phyloP scores from a whole-genome alignment of 2,329 filamentous ascomycete genomes.

The Didymella keratinophila region DNA sequence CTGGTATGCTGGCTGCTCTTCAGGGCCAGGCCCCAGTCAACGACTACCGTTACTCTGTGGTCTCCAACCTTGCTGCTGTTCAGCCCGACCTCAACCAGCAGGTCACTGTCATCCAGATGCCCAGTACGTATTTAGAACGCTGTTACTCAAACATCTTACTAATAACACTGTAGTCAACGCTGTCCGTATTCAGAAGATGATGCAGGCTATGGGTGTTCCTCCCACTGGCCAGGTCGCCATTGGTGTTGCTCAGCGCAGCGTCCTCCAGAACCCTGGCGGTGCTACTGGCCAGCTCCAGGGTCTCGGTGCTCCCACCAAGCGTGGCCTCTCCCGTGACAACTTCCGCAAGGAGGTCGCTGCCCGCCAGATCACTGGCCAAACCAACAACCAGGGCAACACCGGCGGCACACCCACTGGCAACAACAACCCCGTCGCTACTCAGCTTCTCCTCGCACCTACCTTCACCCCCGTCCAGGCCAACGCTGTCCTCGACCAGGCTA shows the following conservation, averaged over 20 bases:
- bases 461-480: slow-evolving; percentile 48
- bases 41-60: slow-evolving; percentile 48
- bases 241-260: slow-evolving; percentile 47
- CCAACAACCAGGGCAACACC: slow-evolving; percentile 20
- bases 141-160: slow-evolving; percentile 6
- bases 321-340: slow-evolving; percentile 30
- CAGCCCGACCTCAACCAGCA: slow-evolving; percentile 45
- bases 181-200: slow-evolving; percentile 47
- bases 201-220: slow-evolving; percentile 44
- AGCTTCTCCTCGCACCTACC: slow-evolving; percentile 47
- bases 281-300: slow-evolving; percentile 43
- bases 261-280: slow-evolving; percentile 49
- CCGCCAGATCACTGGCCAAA: slow-evolving; percentile 27
- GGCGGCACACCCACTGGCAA: slow-evolving; percentile 37
- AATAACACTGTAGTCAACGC: slow-evolving; percentile 43
- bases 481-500: slow-evolving; percentile 46
- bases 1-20: slow-evolving; percentile 45
- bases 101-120: slow-evolving; percentile 49
- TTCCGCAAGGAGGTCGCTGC: slow-evolving; percentile 35
- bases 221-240: slow-evolving; percentile 45
- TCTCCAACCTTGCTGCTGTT: slow-evolving; percentile 46
- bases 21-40: slow-evolving; percentile 44
- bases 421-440: slow-evolving; percentile 46
- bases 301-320: slow-evolving; percentile 30
- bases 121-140: slow-evolving; percentile 33